phyloP scores from a whole-genome alignment of 1,139 yeast species.

The Blastobotrys proliferans region DNA sequence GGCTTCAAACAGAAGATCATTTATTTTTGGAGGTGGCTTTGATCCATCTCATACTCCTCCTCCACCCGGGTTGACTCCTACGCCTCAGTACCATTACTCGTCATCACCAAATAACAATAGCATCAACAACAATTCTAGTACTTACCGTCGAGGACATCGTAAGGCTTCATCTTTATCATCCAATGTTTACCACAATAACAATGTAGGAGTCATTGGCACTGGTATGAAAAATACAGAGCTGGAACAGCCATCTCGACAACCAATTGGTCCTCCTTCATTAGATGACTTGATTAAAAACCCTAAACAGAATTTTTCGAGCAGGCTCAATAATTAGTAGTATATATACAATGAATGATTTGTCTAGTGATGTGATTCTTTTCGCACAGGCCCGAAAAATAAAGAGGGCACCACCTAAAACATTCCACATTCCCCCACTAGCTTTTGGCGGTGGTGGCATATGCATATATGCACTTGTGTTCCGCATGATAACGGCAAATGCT shows the following conservation, averaged over 20 bases:
- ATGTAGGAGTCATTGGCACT: slow-evolving; percentile 19
- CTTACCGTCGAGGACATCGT: slow-evolving; percentile 27
- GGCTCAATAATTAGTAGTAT: too few species aligned
- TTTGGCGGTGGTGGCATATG: too few species aligned
- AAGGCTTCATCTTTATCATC: slow-evolving; percentile 30
- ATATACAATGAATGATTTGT: too few species aligned
- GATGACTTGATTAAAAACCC: slow-evolving; percentile 25
- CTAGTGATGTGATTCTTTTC: too few species aligned
- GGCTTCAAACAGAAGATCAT: slow-evolving; percentile 20
- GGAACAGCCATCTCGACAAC: slow-evolving; percentile 30
- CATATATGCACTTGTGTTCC: too few species aligned
- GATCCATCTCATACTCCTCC: slow-evolving; percentile 11
- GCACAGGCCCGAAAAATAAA: too few species aligned
- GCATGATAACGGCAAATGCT: too few species aligned
- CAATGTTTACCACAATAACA: slow-evolving; percentile 7
- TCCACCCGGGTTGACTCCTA: slow-evolving; percentile 10
- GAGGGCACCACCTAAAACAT: too few species aligned
- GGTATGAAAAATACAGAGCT: slow-evolving; percentile 11
- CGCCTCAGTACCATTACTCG: background rate
- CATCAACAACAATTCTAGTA: background rate
- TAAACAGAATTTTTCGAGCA: slow-evolving; percentile 22
- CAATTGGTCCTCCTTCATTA: slow-evolving; percentile 33
- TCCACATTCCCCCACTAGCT: too few species aligned
- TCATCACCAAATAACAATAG: background rate
- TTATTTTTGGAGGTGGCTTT: slow-evolving; percentile 11